These are phyloP conservation scores for Phaeosphaeria sp. DNA, from an alignment of 2,329 filamentous ascomycete genomes.

Conservation along the genomic window DNA sequence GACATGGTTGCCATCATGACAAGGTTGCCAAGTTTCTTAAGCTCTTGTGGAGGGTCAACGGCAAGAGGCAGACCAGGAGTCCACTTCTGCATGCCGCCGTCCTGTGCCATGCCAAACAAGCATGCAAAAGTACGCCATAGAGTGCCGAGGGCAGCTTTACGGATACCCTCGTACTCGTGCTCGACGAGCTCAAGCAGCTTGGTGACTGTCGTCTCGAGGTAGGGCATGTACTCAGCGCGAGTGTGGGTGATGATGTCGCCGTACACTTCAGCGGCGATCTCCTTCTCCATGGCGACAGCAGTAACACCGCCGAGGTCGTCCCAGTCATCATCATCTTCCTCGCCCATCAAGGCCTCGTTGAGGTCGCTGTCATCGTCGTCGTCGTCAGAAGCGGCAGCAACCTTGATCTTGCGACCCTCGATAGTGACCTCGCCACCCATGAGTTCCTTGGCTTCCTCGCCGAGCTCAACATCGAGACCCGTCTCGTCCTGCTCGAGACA, in stretches of 20 bases:
- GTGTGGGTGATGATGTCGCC: constrained; percentile 91
- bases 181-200: constrained; percentile 80
- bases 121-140: constrained; percentile 93
- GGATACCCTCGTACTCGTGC: constrained; percentile 90
- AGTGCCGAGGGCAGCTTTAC: constrained; percentile 89
- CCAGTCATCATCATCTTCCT: constrained; percentile 83
- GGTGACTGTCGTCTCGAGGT: constrained; percentile 87
- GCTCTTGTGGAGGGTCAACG: constrained; percentile 76
- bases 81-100: constrained; percentile 81
- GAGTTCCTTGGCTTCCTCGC: constrained; percentile 75
- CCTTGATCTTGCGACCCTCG: constrained; percentile 84
- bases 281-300: constrained; percentile 91
- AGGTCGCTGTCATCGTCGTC: constrained; percentile 66
- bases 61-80: constrained; percentile 84
- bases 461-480: constrained; percentile 77
- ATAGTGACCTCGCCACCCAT: constrained; percentile 78
- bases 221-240: constrained; percentile 78
- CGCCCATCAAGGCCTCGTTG: constrained; percentile 60
- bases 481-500: constrained; percentile 90
- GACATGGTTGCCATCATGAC: constrained; percentile 83
- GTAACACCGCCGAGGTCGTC: constrained; percentile 84
- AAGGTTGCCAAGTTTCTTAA: constrained; percentile 84
- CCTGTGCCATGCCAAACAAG: constrained; percentile 86
- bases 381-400: constrained; percentile 63
- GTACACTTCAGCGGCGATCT: constrained; percentile 93